phyloP scores from a whole-genome alignment of 176 grass and related monocot species.

The Dactylis glomerata region DNA sequence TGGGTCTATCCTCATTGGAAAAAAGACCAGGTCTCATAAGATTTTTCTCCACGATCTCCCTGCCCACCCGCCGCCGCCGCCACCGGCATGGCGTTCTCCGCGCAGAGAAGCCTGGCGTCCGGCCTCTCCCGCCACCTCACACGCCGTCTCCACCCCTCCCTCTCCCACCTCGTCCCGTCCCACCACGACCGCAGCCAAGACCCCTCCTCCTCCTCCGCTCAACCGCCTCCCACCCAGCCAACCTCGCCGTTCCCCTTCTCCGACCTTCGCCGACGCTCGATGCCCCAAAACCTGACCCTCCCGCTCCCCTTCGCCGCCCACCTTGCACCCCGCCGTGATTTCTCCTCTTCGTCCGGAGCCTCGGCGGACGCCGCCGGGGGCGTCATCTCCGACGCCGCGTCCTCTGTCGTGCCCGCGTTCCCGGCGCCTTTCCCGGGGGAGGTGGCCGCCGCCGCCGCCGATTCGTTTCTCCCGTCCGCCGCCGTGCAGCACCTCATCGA shows the following conservation, averaged over 20 bases:
- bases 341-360: neutral
- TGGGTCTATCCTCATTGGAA: too few relatives aligned
- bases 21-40: too few relatives aligned
- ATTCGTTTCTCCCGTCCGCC: conserved; percentile 54
- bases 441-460: conserved; percentile 69
- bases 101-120: conserved; percentile 44
- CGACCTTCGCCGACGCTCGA: neutral
- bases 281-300: neutral
- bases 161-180: conserved; percentile 40
- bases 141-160: conserved; percentile 35
- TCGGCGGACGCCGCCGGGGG: conserved; percentile 32
- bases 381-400: conserved; percentile 4
- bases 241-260: neutral
- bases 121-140: conserved; percentile 35
- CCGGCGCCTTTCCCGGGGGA: conserved; percentile 58
- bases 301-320: conserved; percentile 33
- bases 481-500: conserved; percentile 74
- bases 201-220: conserved; percentile 15
- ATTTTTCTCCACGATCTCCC: neutral
- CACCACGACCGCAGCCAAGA: conserved; percentile 18
- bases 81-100: conserved; percentile 49
- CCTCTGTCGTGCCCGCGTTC: neutral
- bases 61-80: neutral
- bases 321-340: conserved; percentile 19
- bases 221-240: neutral